Percentiles rank a stretch among this genome's conserved stretches.
Evolutionary conservation across 345 rosid genomes (phyloP).

Genomic region (Hypericum androsaemum): DNA sequence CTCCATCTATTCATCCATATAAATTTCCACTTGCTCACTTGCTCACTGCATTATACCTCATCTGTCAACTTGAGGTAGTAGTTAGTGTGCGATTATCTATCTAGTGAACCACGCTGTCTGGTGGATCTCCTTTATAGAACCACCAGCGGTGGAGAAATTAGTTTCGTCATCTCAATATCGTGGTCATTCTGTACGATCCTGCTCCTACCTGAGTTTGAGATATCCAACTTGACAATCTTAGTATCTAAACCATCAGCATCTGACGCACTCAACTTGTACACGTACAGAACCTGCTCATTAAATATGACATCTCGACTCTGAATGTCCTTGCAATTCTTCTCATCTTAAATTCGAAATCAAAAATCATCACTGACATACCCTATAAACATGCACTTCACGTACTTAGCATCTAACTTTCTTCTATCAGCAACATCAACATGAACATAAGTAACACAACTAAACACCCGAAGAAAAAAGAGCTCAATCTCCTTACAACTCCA

Average conservation of each 20-base stretch:
- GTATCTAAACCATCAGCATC: neutral
- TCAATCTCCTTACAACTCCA: too few relatives aligned
- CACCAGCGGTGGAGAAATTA: neutral
- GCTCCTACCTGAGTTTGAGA: neutral
- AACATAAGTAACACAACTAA: too few relatives aligned
- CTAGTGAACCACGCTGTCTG: neutral
- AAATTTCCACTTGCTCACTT: neutral
- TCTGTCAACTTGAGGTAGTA: neutral
- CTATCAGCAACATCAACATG: too few relatives aligned
- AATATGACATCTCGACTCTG: neutral
- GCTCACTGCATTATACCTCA: neutral
- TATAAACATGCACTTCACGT: too few relatives aligned
- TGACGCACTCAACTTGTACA: neutral
- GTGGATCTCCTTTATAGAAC: neutral
- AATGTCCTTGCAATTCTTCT: too few relatives aligned
- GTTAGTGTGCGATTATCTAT: neutral
- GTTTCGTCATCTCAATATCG: neutral
- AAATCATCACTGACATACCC: too few relatives aligned
- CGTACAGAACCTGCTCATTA: neutral
- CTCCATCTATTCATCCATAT: neutral
- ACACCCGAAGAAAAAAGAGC: too few relatives aligned
- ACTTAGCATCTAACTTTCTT: too few relatives aligned
- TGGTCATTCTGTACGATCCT: neutral
- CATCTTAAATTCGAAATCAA: neutral
- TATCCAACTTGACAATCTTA: neutral